phyloP scores from a whole-genome alignment of 2,329 filamentous ascomycete genomes.

The Phoma sp. region DNA sequence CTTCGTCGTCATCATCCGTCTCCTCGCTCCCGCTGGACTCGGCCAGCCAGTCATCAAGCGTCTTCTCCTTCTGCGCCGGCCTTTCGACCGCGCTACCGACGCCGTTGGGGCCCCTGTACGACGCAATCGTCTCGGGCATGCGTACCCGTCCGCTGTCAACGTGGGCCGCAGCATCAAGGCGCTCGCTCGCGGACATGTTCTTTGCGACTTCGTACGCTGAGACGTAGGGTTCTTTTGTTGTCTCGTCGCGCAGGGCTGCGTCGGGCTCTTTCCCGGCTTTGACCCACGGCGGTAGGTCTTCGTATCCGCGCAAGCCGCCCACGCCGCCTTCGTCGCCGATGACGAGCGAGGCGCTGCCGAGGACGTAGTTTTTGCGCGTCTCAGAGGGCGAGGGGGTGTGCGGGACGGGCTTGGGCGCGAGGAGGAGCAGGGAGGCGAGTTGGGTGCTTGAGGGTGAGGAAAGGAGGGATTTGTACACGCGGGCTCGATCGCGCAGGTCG shows the following conservation, averaged over 20 bases:
- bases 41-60: conserved; percentile 90
- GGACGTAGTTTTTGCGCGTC: conserved; percentile 73
- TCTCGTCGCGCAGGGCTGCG: conserved; percentile 69
- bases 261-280: conserved; percentile 80
- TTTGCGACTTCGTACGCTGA: conserved; percentile 42
- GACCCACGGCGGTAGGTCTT: conserved; percentile 87
- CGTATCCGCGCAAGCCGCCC: conserved; percentile 75
- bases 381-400: conserved; percentile 90
- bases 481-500: conserved; percentile 88
- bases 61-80: conserved; percentile 67
- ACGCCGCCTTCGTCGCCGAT: conserved; percentile 77
- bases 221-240: conserved; percentile 38
- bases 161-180: conserved; percentile 64
- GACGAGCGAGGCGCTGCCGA: conserved; percentile 87
- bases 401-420: conserved; percentile 93
- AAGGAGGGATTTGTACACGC: conserved; percentile 86
- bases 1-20: conserved; percentile 61
- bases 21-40: conserved; percentile 59
- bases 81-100: conserved; percentile 13
- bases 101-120: conserved; percentile 55
- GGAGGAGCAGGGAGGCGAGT: conserved; percentile 85
- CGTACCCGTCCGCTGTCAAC: conserved; percentile 37
- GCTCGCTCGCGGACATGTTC: conserved; percentile 65
- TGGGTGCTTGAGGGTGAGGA: conserved; percentile 76
- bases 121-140: conserved; percentile 44